Conservation (phyloP, 441 rosid species). For the Erysimum cheiri region DNA sequence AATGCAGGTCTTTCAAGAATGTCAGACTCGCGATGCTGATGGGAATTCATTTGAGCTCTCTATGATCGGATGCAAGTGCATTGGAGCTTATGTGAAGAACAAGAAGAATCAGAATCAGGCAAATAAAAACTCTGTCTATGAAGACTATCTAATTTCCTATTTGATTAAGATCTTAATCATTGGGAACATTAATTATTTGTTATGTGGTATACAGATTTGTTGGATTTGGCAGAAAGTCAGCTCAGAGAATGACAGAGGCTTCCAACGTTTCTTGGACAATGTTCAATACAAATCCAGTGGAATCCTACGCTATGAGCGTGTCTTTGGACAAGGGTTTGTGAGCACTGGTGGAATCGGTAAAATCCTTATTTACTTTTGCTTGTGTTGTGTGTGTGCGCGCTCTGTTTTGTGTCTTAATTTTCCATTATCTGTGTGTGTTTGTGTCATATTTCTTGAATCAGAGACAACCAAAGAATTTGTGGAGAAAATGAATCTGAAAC, state of each 20-base stretch:
- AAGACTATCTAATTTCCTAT: conserved; percentile 20
- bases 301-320: conserved; percentile 90
- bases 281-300: conserved; percentile 88
- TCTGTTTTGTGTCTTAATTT: not conserved
- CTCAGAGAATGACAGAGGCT: conserved; percentile 82
- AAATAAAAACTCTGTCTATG: conserved; percentile 30
- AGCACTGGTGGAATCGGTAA: conserved; percentile 98
- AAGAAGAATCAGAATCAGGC: conserved; percentile 98
- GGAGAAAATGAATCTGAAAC: conserved; percentile 78
- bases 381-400: not conserved
- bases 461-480: conserved; percentile 98
- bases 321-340: conserved; percentile 92
- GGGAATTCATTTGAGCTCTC: conserved; percentile 86
- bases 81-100: conserved; percentile 95
- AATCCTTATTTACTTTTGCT: conserved; percentile 4
- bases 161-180: conserved; percentile 28
- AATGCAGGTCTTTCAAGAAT: conserved; percentile 81
- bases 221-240: conserved; percentile 91
- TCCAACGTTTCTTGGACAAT: conserved; percentile 94
- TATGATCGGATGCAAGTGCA: conserved; percentile 86
- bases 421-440: not conserved
- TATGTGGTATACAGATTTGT: conserved; percentile 71
- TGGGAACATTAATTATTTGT: not conserved
- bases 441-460: conserved; percentile 43
- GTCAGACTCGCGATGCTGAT: conserved; percentile 56